Percentiles rank a stretch among this genome's conserved stretches.
Conservation (phyloP, 148 eudicot species). For the Tetragonia tetragonoides region DNA sequence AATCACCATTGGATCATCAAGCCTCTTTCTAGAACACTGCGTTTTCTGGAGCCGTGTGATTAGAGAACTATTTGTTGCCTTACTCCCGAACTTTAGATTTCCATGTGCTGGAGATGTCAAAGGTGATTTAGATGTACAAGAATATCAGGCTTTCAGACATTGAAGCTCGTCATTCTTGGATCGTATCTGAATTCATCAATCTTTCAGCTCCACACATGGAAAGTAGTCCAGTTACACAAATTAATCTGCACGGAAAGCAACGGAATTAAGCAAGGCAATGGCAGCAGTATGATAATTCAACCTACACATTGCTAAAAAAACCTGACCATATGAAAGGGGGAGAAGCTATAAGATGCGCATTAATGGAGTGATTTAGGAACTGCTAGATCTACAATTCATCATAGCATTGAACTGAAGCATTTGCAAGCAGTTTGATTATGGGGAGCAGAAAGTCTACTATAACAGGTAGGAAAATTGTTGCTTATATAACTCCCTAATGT, state of each 20-base stretch:
- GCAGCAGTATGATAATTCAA: not conserved
- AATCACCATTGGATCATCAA: conserved; percentile 19
- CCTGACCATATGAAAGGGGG: no score
- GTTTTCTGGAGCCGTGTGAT: not conserved
- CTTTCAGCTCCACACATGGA: conserved; percentile 24
- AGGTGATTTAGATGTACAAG: conserved; percentile 5
- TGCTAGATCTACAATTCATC: not conserved
- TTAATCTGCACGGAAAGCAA: conserved; percentile 21
- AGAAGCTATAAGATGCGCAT: not conserved
- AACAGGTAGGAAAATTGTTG: no score
- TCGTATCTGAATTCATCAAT: conserved; percentile 8
- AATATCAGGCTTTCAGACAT: conserved; percentile 12
- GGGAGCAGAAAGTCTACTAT: no score
- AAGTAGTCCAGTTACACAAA: conserved; percentile 17
- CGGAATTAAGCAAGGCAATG: not conserved
- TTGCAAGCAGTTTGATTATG: not conserved
- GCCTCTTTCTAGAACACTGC: conserved; percentile 12
- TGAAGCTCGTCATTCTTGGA: conserved; percentile 11
- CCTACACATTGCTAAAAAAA: not conserved
- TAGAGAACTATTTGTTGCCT: not conserved
- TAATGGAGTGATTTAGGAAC: not conserved
- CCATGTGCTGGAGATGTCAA: conserved; percentile 18
- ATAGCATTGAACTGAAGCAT: not conserved
- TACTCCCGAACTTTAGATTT: conserved; percentile 24
- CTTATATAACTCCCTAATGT: no score